These are phyloP conservation scores for Colletotrichum sidae DNA, from an alignment of 2,329 filamentous ascomycete genomes.

Conservation along the genomic window DNA sequence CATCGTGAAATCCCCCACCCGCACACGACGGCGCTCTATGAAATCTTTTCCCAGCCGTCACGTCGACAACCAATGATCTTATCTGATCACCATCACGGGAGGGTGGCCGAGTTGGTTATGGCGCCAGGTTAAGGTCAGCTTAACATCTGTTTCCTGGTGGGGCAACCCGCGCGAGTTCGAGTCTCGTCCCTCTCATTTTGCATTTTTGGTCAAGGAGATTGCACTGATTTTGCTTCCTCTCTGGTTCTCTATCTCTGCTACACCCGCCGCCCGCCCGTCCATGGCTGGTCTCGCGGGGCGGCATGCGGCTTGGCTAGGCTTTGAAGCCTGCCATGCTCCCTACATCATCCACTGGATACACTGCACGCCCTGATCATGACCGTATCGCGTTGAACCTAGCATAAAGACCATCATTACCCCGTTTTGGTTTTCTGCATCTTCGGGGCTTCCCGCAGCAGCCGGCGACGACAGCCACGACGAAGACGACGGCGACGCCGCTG, in stretches of 20 bases:
- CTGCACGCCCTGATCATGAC: slow-evolving; percentile 26
- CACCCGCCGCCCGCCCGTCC: no score
- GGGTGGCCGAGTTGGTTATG: slow-evolving; percentile 39
- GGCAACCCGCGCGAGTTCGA: slow-evolving; percentile 38
- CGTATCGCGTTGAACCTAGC: slow-evolving; percentile 25
- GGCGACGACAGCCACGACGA: neutral
- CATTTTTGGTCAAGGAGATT: neutral
- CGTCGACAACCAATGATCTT: neutral
- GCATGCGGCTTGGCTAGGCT: no score
- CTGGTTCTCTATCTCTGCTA: no score
- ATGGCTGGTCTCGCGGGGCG: no score
- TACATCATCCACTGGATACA: neutral
- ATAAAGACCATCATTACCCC: slow-evolving; percentile 35
- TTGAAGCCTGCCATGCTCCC: no score
- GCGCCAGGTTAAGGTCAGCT: slow-evolving; percentile 38
- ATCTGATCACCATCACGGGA: slow-evolving; percentile 7
- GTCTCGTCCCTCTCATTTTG: slow-evolving; percentile 38
- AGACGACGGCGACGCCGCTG: neutral
- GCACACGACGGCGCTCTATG: neutral
- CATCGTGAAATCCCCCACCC: neutral
- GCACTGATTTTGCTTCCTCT: no score
- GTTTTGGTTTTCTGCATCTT: slow-evolving; percentile 31
- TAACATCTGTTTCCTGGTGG: slow-evolving; percentile 38
- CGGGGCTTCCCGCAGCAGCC: slow-evolving; percentile 10
- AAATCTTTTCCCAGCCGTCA: fast-evolving